Base-by-base conservation (phyloP, 257 asterid genomes). In the Eucommia ulmoides region DNA sequence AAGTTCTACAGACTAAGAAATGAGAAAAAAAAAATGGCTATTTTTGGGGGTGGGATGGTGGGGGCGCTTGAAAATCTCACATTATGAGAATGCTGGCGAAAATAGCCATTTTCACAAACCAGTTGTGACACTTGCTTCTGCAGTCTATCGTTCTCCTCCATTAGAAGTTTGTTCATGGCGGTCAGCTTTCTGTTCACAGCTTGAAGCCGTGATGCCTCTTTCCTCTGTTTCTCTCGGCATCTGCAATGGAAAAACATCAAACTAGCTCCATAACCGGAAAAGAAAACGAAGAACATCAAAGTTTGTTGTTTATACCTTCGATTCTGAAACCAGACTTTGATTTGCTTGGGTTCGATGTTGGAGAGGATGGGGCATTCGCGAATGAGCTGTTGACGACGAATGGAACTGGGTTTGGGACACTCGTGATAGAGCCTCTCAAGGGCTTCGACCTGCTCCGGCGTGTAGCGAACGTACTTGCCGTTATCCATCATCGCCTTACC, bases 281-380 rank as follows among this genome's bases (percentile, higher is more conserved):
- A 29, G 8, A 29, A 29, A 5, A 29, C 12, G 12, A 29, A 5
- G 22, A 51, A 48, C 22, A 33, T 22, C 41, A 23, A 60, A 58
- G 45, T 51, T 23, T 41, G 55, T 29, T 26, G n/a, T n/a, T 18
- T 2, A 1, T 70, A 85, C 95, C 95, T 79, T 67, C 95, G 76
- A 69, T 85, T 85, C 68, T 85, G 95, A 57, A 85, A 85, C 95
- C 95, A 85, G 25, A 84, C 95, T 79, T 84, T 84, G 84, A 84
- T 84, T 68, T 84, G 95, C 61, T 79, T 84, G 29, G 93, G 87
- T 55, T 85, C 95, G 55, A 85, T 85, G 69, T 81, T 55, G 53
- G 81, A 81, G 48, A 85, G 78, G 56, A 85, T 85, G 8, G 91
- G 93, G 51, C 91, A 79, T 42, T 85, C 95, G 6, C 95, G 80